Conservation (phyloP, 2,329 filamentous ascomycete genomes). For the Dendryphion nanum region DNA sequence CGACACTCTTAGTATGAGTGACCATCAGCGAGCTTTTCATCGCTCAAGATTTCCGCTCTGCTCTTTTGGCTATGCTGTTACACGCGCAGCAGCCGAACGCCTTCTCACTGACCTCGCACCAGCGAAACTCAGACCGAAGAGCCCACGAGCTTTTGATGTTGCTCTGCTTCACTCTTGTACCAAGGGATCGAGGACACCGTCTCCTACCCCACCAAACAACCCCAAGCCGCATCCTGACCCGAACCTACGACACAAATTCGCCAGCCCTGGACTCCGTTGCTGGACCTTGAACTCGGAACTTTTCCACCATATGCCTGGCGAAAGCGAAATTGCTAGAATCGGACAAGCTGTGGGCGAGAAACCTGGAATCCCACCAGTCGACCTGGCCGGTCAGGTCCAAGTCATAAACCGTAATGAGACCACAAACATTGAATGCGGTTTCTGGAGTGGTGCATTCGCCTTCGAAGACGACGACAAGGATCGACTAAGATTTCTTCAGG, state of each 20-base stretch:
- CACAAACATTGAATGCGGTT: constrained; percentile 40
- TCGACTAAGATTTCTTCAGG: constrained; percentile 32
- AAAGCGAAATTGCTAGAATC: constrained; percentile 39
- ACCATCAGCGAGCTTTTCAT: constrained; percentile 40
- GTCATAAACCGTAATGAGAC: constrained; percentile 33
- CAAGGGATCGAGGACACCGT: constrained; percentile 29
- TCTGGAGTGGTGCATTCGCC: constrained; percentile 38
- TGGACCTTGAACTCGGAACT: constrained; percentile 46
- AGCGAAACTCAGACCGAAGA: constrained; percentile 21
- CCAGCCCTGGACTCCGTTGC: constrained; percentile 39
- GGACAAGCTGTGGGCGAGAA: constrained; percentile 27
- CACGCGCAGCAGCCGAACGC: constrained; percentile 38
- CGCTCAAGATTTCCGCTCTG: constrained; percentile 44
- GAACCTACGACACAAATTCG: constrained; percentile 25
- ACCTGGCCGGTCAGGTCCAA: constrained; percentile 31
- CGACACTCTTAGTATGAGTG: constrained; percentile 33
- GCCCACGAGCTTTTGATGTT: constrained; percentile 43
- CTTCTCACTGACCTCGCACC: constrained; percentile 41
- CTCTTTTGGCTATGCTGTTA: constrained; percentile 47
- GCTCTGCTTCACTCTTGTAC: constrained; percentile 43
- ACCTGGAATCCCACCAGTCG: constrained; percentile 34
- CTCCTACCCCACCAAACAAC: constrained; percentile 22
- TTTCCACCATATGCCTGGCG: constrained; percentile 45
- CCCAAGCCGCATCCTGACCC: constrained; percentile 20
- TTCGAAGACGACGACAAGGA: constrained; percentile 32